Evolutionary conservation across 73 alveolate genomes (phyloP).

Genomic region (Durusdinium trenchii): DNA sequence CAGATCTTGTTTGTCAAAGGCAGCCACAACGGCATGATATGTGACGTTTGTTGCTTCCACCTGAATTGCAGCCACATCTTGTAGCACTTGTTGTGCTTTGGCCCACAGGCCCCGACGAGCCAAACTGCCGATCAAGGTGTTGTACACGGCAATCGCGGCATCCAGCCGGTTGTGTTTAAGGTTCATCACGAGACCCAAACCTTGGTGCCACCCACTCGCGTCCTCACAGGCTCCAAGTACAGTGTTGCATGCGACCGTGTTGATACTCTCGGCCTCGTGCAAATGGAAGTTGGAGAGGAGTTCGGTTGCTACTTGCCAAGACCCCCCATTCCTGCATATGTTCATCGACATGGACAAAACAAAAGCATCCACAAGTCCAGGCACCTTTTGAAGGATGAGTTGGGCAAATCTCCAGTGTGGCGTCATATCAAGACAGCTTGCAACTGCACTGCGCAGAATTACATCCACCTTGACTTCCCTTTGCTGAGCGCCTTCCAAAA

Average conservation of each 20-base stretch:
- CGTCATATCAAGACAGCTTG: background rate
- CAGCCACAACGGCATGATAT: constrained; percentile 12
- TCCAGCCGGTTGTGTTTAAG: background rate
- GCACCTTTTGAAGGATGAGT: background rate
- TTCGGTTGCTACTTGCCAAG: background rate
- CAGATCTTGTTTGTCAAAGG: background rate
- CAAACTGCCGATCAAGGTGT: constrained; percentile 10
- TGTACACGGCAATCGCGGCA: background rate
- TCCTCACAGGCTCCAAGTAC: constrained; percentile 19
- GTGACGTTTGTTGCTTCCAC: background rate
- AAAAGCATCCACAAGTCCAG: background rate
- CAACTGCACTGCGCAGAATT: constrained; percentile 4
- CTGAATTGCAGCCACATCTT: background rate
- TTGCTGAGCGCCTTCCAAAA: background rate
- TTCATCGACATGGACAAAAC: background rate
- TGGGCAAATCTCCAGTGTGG: background rate
- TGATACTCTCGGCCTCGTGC: constrained; percentile 6
- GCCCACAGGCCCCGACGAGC: constrained; percentile 8
- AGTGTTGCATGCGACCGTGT: background rate
- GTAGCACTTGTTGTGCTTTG: background rate
- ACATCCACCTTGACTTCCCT: background rate
- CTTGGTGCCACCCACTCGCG: background rate
- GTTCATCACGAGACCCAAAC: background rate
- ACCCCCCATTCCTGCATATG: background rate
- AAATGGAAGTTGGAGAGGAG: background rate